Evolutionary conservation across 441 rosid genomes (phyloP).

Genomic region (Kokia cookei): DNA sequence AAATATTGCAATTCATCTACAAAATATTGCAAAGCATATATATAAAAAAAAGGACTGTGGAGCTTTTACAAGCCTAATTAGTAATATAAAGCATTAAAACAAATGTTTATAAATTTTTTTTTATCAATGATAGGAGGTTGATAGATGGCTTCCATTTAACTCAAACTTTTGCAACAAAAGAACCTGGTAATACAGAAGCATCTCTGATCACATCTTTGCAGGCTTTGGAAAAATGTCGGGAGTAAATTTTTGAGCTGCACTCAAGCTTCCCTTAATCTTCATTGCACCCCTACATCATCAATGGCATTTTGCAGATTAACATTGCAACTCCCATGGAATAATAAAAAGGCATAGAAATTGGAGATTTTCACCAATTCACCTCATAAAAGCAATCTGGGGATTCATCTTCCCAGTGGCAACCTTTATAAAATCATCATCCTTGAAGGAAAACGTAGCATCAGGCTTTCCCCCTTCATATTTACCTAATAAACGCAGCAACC

Average conservation of each 20-base stretch:
- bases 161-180: background rate
- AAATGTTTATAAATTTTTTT: background rate
- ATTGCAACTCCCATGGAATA: background rate
- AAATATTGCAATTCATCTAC: background rate
- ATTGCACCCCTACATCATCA: conserved; percentile 68
- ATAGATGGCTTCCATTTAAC: background rate
- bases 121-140: background rate
- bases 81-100: background rate
- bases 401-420: conserved; percentile 85
- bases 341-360: background rate
- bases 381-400: conserved; percentile 92
- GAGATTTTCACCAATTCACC: conserved; percentile 25
- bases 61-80: background rate
- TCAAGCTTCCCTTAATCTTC: conserved; percentile 92
- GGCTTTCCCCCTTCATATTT: conserved; percentile 81
- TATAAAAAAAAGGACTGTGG: background rate
- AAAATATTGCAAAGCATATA: background rate
- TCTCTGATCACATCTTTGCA: conserved; percentile 59
- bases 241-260: conserved; percentile 88
- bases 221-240: conserved; percentile 96
- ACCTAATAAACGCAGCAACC: conserved; percentile 24
- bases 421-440: conserved; percentile 86
- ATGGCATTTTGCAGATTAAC: background rate
- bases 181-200: background rate
- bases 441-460: conserved; percentile 74